Evolutionary conservation across 192 early-diverging fungal species (phyloP), one percentile per base, ranked within the genome.

Genomic region (Umbelopsis ramanniana): DNA sequence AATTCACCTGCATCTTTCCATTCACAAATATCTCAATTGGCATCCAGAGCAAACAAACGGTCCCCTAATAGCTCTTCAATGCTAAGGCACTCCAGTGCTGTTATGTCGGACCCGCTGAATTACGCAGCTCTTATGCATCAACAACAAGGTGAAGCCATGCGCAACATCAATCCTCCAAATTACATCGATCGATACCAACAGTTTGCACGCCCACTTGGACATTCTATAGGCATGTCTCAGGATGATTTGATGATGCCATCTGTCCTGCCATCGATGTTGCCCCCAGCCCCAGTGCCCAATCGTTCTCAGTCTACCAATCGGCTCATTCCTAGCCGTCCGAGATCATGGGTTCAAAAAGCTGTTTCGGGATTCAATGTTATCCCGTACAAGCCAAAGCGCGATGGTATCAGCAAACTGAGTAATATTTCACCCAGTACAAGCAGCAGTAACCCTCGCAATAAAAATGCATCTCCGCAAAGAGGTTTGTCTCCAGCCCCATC

Each of bases 71-170:
- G 21, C 17, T 52, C 68, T 33, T 29, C 57, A n/a, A 23, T 12
- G 19, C 11, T 72, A 66, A 46, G 22, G 15, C 57, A 66, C 29
- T 72, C 71, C 0, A 72, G 71, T 47, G 71, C 57, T 5, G 14
- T 47, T n/a, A 45, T 72, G 45, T 66, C 60, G 5, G 60, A 72
- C 29, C 71, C 71, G 21, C 4, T 60, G 0, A 5, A 19, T 9
- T 72, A 45, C 23, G 71, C 71, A 10, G 40, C 55, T 2, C n/a
- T 72, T 15, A 48, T 66, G 23, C 71, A 46, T 6, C 69, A 70
- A 33, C 69, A 57, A 57, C 55, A 63, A 37, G 57, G 57, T 3
- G 57, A 63, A 4, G 29, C 57, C 0, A 63, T 63, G 24, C 26
- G 12, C 11, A 63, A 63, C 17, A 63, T 63, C 29, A 63, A 26